phyloP scores from a whole-genome alignment of 2,329 filamentous ascomycete genomes.

The Neonectria hederae region DNA sequence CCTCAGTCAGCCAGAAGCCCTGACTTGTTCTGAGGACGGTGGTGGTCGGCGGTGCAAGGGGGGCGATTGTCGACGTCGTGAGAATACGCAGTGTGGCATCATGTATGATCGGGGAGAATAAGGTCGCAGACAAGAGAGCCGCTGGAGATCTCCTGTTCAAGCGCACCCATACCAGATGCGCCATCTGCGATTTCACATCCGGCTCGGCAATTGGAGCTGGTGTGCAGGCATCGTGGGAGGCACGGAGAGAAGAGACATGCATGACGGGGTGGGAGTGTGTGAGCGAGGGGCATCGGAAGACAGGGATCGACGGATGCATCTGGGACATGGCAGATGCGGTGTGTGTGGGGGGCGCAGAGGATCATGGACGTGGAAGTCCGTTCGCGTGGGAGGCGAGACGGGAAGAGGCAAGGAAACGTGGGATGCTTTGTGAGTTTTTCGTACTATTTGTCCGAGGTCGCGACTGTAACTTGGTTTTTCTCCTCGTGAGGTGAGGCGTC shows the following conservation, averaged over 20 bases:
- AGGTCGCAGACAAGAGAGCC: slow-evolving; percentile 10
- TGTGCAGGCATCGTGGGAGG: slow-evolving; percentile 14
- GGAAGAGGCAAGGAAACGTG: slow-evolving; percentile 6
- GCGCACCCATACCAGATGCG: slow-evolving; percentile 8
- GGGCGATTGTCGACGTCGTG: neutral
- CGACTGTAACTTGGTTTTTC: neutral
- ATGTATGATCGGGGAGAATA: neutral
- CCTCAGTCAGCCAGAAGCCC: neutral
- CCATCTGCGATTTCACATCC: slow-evolving; percentile 14
- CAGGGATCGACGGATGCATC: slow-evolving; percentile 23
- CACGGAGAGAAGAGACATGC: slow-evolving; percentile 4
- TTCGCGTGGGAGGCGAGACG: neutral
- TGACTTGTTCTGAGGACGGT: neutral
- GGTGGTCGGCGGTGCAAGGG: slow-evolving; percentile 6
- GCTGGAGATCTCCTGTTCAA: slow-evolving; percentile 3
- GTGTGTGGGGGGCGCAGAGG: slow-evolving; percentile 35
- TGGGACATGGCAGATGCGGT: slow-evolving; percentile 36
- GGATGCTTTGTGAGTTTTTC: slow-evolving; percentile 7
- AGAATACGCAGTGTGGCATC: neutral
- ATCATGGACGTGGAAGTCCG: slow-evolving; percentile 21
- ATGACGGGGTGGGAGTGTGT: slow-evolving; percentile 12
- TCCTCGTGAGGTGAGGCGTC: neutral
- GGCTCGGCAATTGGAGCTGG: slow-evolving; percentile 16
- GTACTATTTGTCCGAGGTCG: neutral
- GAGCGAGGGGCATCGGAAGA: slow-evolving; percentile 25